These are phyloP conservation scores for Myriosclerotinia duriaeana DNA, from an alignment of 2,329 filamentous ascomycete species.

Conservation along the genomic window DNA sequence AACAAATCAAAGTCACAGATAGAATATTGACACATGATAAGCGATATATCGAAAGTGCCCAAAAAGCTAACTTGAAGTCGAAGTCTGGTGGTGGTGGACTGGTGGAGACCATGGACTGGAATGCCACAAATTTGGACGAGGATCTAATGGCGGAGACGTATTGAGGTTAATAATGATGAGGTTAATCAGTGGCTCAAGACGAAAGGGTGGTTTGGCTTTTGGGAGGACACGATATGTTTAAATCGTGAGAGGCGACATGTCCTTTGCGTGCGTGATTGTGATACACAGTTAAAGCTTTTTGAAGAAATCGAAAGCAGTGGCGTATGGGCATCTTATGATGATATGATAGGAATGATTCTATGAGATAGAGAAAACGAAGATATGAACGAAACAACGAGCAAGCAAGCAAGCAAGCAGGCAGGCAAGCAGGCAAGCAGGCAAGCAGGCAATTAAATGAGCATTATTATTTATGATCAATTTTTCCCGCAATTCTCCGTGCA, in stretches of 20 bases:
- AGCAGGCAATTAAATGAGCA: not conserved
- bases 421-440: not conserved
- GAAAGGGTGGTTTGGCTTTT: not conserved
- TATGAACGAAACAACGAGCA: not conserved
- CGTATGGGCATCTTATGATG: conserved; percentile 23
- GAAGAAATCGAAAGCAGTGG: conserved; percentile 24
- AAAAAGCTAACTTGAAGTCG: conserved; percentile 51
- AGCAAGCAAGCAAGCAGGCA: not conserved
- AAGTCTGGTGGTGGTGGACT: conserved; percentile 29
- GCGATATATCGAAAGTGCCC: conserved; percentile 52
- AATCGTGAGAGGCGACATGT: conserved; percentile 3
- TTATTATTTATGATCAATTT: not conserved
- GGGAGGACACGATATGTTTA: not conserved
- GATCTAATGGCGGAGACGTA: conserved; percentile 37
- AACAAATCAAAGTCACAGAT: conserved; percentile 53
- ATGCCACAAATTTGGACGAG: conserved; percentile 36
- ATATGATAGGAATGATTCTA: conserved; percentile 20
- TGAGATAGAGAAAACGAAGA: conserved; percentile 15
- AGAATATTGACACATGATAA: conserved; percentile 55
- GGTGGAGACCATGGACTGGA: conserved; percentile 32
- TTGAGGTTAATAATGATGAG: conserved; percentile 3
- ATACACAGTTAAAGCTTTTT: conserved; percentile 16
- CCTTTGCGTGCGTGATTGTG: conserved; percentile 1
- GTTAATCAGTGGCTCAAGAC: not conserved
- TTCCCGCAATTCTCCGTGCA: not conserved